Percentiles rank a stretch among this genome's conserved stretches.
phyloP scores from a whole-genome alignment of 164 flowering plant species.

The Santalum album region DNA sequence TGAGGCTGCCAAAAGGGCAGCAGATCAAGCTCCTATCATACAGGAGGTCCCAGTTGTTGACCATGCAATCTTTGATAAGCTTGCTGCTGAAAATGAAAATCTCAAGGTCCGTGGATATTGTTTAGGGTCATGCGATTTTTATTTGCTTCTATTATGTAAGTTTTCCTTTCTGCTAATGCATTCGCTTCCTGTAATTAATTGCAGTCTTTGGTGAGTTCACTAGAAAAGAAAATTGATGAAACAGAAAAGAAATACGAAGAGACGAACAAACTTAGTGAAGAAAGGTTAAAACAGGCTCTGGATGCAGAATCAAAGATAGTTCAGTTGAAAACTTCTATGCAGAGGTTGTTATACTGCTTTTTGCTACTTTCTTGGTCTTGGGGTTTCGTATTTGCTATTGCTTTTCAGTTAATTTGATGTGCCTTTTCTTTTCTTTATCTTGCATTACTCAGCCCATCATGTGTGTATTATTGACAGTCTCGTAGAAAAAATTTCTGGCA shows the following conservation, averaged over 20 bases:
- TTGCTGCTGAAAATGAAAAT: constrained; percentile 28
- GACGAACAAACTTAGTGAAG: constrained; percentile 75
- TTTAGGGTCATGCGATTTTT: no score
- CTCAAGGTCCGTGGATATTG: constrained; percentile 22
- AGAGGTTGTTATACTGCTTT: constrained; percentile 42
- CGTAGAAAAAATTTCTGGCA: constrained; percentile 69
- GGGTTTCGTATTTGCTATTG: neutral
- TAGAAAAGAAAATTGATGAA: constrained; percentile 86
- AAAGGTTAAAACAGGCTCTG: constrained; percentile 81
- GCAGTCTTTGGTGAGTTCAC: constrained; percentile 64
- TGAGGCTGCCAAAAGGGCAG: constrained; percentile 15
- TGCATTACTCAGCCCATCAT: no score
- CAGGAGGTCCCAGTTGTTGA: constrained; percentile 2
- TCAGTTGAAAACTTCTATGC: constrained; percentile 73
- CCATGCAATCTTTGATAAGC: constrained; percentile 7
- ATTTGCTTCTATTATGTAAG: neutral
- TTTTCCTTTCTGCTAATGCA: neutral
- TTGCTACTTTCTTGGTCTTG: neutral
- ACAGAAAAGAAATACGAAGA: constrained; percentile 81
- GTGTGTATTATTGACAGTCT: constrained; percentile 34
- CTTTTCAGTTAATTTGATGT: no score
- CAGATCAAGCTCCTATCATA: constrained; percentile 4
- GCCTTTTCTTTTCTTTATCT: no score
- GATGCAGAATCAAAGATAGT: constrained; percentile 82
- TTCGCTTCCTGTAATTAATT: neutral